phyloP scores from a whole-genome alignment of 352 stramenopile species.

The Globisporangium echinulatum region DNA sequence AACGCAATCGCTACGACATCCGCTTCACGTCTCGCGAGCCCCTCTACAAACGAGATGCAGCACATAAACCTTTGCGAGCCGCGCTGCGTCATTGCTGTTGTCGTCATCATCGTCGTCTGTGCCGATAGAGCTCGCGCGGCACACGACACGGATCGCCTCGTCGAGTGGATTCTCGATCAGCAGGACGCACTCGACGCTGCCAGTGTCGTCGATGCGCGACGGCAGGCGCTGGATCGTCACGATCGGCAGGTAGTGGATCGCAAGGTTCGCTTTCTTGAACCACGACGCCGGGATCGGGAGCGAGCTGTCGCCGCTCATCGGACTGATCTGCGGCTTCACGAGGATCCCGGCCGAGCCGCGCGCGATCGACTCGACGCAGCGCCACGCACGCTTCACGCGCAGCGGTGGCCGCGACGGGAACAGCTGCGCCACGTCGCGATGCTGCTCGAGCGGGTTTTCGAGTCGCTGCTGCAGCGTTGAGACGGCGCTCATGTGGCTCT shows the following conservation, averaged over 20 bases:
- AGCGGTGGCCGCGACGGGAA: constrained; percentile 63
- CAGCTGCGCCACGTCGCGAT: constrained; percentile 33
- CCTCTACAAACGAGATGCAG: too few relatives aligned
- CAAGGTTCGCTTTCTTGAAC: constrained; percentile 85
- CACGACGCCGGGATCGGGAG: constrained; percentile 67
- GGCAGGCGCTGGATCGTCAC: constrained; percentile 67
- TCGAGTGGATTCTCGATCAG: constrained; percentile 83
- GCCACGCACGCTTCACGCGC: constrained; percentile 79
- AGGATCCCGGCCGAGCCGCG: constrained; percentile 73
- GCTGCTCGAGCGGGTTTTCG: constrained; percentile 59
- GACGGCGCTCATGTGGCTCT: constrained; percentile 38
- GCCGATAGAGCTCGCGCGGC: constrained; percentile 12
- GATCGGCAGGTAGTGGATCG: constrained; percentile 66
- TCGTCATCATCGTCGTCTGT: not conserved
- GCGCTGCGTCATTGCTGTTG: not conserved
- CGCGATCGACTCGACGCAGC: constrained; percentile 80
- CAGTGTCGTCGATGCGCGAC: constrained; percentile 12
- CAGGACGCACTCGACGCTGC: constrained; percentile 39
- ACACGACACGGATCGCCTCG: constrained; percentile 58
- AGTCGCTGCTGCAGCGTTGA: constrained; percentile 58
- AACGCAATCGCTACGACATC: too few relatives aligned
- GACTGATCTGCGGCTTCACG: constrained; percentile 88
- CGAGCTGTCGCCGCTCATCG: constrained; percentile 85
- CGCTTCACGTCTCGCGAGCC: too few relatives aligned
- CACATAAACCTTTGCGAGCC: constrained; percentile 23